Base-by-base conservation (phyloP, 2,329 filamentous ascomycete genomes). In the Xylariaceae sp. region DNA sequence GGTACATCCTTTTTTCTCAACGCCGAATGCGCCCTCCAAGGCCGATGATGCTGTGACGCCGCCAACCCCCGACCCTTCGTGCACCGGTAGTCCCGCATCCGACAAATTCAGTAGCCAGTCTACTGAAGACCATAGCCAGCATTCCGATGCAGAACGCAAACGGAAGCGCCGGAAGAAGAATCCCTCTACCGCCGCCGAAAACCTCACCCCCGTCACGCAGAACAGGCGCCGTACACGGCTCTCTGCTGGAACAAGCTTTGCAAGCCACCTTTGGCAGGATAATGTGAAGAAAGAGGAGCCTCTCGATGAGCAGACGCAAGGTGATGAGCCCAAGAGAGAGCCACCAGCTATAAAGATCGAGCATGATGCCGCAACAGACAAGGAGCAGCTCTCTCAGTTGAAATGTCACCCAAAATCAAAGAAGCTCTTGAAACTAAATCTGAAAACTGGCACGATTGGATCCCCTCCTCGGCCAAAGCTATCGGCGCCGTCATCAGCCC, bases 371-470 rank as follows among this genome's bases (percentile, higher is more conserved):
- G 10, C 16, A 15, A 40, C 8, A 34, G 32, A 49, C 5, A 18
- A 51, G 8, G 22, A 47, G 30, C 41, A 30, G 45, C 52, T 22
- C 34, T 26, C 57, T 8, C 42, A 53, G 19, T 43, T 60, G 30
- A 54, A 51, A 26, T 42, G 59, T 30, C 30, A 54, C 15, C 54
- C 63, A 18, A 75, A 73, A 48, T 71, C 75, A 0, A 75, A 72
- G 41, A 84, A 79, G 58, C 60, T 85, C 0, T 67, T 85, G 18
- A 77, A 72, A 56, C 75, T 84, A 61, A 84, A 86, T 56, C 74
- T 75, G 1, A 80, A 76, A 56, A 85, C 82, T 1, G 82, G 83
- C 5, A 86, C 82, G 1, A 77, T 85, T 47, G 81, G 82, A 3
- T 81, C 82, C 4, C 81, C 84, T 0, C 83, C 83, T 0, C 80